A percentile compares a stretch with the other conserved stretches of the same genome.
These are phyloP conservation scores for Aspergillus sojae DNA, from an alignment of 2,329 filamentous ascomycete genomes.

Conservation along the genomic window DNA sequence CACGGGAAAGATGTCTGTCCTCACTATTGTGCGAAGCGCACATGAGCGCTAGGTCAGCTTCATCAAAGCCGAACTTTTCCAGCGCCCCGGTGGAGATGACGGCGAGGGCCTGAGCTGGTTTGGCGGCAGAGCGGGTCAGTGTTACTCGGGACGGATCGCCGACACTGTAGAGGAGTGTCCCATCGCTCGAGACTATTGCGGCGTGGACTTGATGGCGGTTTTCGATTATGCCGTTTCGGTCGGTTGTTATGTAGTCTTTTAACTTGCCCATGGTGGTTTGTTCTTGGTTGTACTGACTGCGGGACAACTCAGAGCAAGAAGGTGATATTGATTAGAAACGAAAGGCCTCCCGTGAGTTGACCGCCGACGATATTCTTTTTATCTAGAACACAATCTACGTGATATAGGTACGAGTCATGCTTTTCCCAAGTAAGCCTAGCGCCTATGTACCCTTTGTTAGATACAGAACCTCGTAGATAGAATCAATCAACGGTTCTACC, in stretches of 20 bases:
- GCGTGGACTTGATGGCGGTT: slow-evolving; percentile 50
- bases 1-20: slow-evolving; percentile 42
- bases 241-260: background rate
- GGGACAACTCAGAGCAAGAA: no score
- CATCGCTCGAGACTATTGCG: slow-evolving; percentile 43
- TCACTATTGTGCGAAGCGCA: slow-evolving; percentile 54
- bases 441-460: no score
- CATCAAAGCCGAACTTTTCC: slow-evolving; percentile 41
- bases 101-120: slow-evolving; percentile 50
- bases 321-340: no score
- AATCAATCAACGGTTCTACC: no score
- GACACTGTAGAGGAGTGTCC: slow-evolving; percentile 42
- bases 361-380: no score
- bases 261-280: background rate
- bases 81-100: slow-evolving; percentile 47
- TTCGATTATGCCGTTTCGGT: slow-evolving; percentile 40
- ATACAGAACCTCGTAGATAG: no score
- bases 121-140: slow-evolving; percentile 50
- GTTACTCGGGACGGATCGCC: slow-evolving; percentile 49
- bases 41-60: slow-evolving; percentile 50
- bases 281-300: background rate
- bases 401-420: no score
- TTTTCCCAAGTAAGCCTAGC: no score
- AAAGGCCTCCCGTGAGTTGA: no score
- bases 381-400: no score